phyloP scores from a whole-genome alignment of 148 eudicot genomes.

The Dysphania ambrosioides region DNA sequence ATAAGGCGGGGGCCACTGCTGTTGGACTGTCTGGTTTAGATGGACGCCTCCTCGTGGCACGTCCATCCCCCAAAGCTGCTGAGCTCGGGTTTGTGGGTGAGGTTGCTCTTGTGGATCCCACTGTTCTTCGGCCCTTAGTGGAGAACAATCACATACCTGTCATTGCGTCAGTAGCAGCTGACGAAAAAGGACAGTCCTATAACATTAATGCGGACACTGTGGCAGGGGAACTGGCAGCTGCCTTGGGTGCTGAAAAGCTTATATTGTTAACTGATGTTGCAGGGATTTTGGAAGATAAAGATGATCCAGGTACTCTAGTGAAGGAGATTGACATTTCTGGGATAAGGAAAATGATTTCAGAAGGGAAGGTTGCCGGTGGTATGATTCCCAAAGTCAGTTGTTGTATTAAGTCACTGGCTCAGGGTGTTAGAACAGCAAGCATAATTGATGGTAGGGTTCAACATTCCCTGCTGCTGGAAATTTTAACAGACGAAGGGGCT shows the following conservation, averaged over 20 bases:
- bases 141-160: slow-evolving; percentile 62
- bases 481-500: slow-evolving; percentile 78
- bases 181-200: slow-evolving; percentile 55
- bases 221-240: slow-evolving; percentile 78
- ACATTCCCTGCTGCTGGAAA: slow-evolving; percentile 68
- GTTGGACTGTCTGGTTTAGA: slow-evolving; percentile 72
- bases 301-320: slow-evolving; percentile 58
- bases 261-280: slow-evolving; percentile 78
- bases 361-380: slow-evolving; percentile 77
- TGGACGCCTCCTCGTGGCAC: slow-evolving; percentile 64
- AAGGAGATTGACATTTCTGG: slow-evolving; percentile 74
- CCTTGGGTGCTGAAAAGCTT: slow-evolving; percentile 78
- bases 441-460: slow-evolving; percentile 71
- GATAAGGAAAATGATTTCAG: slow-evolving; percentile 60
- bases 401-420: slow-evolving; percentile 65
- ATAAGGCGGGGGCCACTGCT: slow-evolving; percentile 74
- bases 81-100: slow-evolving; percentile 80
- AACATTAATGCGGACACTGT: slow-evolving; percentile 83
- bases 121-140: slow-evolving; percentile 50
- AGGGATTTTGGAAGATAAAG: slow-evolving; percentile 60
- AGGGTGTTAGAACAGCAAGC: slow-evolving; percentile 77
- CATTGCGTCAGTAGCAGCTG: slow-evolving; percentile 76
- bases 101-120: slow-evolving; percentile 56
- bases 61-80: slow-evolving; percentile 53
- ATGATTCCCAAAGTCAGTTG: slow-evolving; percentile 92